Conservation (phyloP, 768 basidiomycete species). For the Mycena metata region DNA sequence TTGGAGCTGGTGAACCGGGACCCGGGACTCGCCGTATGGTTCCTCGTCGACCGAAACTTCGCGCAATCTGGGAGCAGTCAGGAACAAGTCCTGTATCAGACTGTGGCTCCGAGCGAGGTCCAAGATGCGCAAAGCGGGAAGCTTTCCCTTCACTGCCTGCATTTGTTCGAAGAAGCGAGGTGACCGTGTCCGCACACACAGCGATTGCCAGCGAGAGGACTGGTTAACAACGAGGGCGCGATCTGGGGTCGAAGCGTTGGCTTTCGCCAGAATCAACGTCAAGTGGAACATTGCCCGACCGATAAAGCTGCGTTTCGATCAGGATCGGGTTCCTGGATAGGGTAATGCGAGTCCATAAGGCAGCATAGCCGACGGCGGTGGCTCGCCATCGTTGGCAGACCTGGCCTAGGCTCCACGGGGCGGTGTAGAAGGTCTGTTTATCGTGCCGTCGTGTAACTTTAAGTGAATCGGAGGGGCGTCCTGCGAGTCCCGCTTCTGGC, state of each 20-base stretch:
- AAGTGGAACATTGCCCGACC: not conserved
- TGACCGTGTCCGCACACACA: not conserved
- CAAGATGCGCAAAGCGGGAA: not conserved
- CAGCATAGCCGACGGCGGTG: not conserved
- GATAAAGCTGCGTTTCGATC: not conserved
- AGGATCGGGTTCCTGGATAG: no score
- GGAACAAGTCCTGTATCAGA: not conserved
- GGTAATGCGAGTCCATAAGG: constrained; percentile 1
- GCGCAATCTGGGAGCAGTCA: constrained; percentile 2
- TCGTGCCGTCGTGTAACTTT: not conserved
- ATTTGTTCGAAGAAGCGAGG: not conserved
- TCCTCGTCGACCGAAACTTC: not conserved
- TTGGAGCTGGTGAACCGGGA: no score
- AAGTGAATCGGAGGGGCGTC: no score
- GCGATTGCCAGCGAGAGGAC: not conserved
- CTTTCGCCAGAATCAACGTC: no score
- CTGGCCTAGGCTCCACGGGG: not conserved
- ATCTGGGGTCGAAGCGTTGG: no score
- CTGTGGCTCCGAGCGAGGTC: not conserved
- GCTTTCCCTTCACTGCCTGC: not conserved
- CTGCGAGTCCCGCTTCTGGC: no score
- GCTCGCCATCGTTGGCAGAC: not conserved
- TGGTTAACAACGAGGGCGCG: no score
- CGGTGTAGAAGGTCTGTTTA: not conserved
- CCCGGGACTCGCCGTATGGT: no score